phyloP scores from a whole-genome alignment of 805 yeast species.

The Kazachstania africana region DNA sequence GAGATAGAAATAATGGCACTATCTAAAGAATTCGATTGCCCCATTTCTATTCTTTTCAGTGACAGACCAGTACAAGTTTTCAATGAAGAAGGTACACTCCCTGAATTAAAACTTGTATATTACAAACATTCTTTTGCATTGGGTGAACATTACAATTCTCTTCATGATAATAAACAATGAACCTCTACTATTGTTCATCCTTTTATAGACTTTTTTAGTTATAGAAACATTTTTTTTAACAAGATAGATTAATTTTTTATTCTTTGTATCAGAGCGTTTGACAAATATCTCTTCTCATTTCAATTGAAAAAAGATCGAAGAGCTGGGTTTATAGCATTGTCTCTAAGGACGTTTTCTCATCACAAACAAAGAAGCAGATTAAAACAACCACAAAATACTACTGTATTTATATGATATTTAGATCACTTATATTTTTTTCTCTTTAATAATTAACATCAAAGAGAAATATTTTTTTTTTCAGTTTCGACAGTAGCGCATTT shows the following conservation, averaged over 20 bases:
- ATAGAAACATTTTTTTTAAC: not conserved
- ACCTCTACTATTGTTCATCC: not conserved
- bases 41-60: slow-evolving; percentile 66
- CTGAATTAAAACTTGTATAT: slow-evolving; percentile 59
- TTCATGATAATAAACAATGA: slow-evolving; percentile 38
- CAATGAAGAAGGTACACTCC: slow-evolving; percentile 41
- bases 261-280: slow-evolving; percentile 27
- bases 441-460: too few species aligned
- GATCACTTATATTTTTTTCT: too few species aligned
- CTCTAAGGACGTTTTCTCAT: slow-evolving; percentile 29
- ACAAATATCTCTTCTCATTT: slow-evolving; percentile 25
- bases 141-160: slow-evolving; percentile 91
- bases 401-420: not conserved
- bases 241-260: not conserved
- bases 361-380: slow-evolving; percentile 19
- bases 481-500: too few species aligned
- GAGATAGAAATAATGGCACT: slow-evolving; percentile 84
- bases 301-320: slow-evolving; percentile 24
- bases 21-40: slow-evolving; percentile 56
- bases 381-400: not conserved
- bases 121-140: slow-evolving; percentile 78
- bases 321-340: slow-evolving; percentile 32
- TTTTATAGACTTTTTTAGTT: not conserved
- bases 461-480: too few species aligned
- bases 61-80: slow-evolving; percentile 58